phyloP scores from a whole-genome alignment of 345 rosid species.

The Rhodamnia argentea region DNA sequence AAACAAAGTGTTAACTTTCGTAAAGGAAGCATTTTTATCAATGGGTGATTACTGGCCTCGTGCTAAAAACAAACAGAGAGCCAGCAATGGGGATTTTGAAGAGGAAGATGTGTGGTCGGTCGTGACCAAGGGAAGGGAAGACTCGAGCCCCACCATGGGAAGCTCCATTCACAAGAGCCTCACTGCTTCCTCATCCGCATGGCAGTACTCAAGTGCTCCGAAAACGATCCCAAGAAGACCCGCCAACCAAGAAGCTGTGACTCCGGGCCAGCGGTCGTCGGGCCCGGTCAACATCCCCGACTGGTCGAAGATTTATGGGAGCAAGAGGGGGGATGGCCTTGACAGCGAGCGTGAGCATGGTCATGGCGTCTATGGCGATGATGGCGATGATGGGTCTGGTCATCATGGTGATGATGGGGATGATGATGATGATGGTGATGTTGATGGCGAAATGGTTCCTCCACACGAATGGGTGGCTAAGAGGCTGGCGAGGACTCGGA shows the following conservation, averaged over 20 bases:
- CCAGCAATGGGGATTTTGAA: slow-evolving; percentile 45
- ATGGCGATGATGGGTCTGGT: slow-evolving; percentile 5
- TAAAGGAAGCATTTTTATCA: slow-evolving; percentile 9
- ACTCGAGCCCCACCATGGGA: background rate
- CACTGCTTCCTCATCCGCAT: background rate
- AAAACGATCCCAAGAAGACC: slow-evolving; percentile 22
- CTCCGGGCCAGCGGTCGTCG: slow-evolving; percentile 37
- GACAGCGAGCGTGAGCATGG: background rate
- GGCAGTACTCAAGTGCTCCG: slow-evolving; percentile 26
- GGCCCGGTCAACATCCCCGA: slow-evolving; percentile 85
- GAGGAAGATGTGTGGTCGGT: slow-evolving; percentile 69
- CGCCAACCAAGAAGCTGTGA: slow-evolving; percentile 14
- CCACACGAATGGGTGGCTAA: slow-evolving; percentile 97
- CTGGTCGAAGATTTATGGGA: slow-evolving; percentile 85
- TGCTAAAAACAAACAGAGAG: slow-evolving; percentile 5
- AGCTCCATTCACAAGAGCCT: background rate
- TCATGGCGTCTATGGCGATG: background rate
- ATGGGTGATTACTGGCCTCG: slow-evolving; percentile 22
- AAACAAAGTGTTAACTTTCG: background rate
- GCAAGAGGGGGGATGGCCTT: background rate
- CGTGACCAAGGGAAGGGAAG: slow-evolving; percentile 22
- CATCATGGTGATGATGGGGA: background rate
- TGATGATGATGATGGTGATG: slow-evolving; percentile 14
- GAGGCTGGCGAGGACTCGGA: slow-evolving; percentile 64
- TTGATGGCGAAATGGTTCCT: slow-evolving; percentile 48